phyloP scores from a whole-genome alignment of 2,329 filamentous ascomycete genomes.

The Claviceps africana region DNA sequence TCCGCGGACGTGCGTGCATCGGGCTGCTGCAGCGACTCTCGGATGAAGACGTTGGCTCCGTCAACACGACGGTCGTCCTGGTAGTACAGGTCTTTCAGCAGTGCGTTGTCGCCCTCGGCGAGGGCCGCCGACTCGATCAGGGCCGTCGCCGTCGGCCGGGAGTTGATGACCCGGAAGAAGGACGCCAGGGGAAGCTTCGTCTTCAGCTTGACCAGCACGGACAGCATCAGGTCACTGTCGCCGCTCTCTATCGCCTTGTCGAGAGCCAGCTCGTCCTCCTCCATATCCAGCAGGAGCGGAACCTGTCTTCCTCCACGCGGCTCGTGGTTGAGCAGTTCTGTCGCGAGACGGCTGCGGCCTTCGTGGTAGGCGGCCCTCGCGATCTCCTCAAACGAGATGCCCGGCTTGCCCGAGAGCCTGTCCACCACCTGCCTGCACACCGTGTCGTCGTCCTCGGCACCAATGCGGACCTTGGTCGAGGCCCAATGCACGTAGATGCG shows the following conservation, averaged over 20 bases:
- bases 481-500: slow-evolving; percentile 96
- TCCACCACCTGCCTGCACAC: slow-evolving; percentile 80
- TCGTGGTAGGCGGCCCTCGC: slow-evolving; percentile 89
- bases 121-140: slow-evolving; percentile 73
- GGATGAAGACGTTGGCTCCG: slow-evolving; percentile 73
- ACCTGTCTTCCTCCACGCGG: slow-evolving; percentile 93
- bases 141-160: slow-evolving; percentile 70
- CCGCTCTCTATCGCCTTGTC: slow-evolving; percentile 95
- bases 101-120: slow-evolving; percentile 54
- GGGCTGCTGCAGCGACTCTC: slow-evolving; percentile 64
- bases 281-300: slow-evolving; percentile 82
- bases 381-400: slow-evolving; percentile 92
- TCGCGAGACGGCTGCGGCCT: slow-evolving; percentile 76
- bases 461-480: slow-evolving; percentile 78
- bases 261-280: slow-evolving; percentile 85
- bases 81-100: slow-evolving; percentile 94
- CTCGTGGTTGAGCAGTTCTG: slow-evolving; percentile 82
- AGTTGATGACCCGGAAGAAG: slow-evolving; percentile 87
- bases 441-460: slow-evolving; percentile 72
- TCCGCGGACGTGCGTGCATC: slow-evolving; percentile 59
- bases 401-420: slow-evolving; percentile 72
- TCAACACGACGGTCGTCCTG: slow-evolving; percentile 87
- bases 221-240: slow-evolving; percentile 85
- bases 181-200: slow-evolving; percentile 78
- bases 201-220: slow-evolving; percentile 75